A percentile compares a stretch with the other conserved stretches of the same genome.
Evolutionary conservation across 2,329 filamentous ascomycete species (phyloP).

Genomic region (Aspergillus versicolor): DNA sequence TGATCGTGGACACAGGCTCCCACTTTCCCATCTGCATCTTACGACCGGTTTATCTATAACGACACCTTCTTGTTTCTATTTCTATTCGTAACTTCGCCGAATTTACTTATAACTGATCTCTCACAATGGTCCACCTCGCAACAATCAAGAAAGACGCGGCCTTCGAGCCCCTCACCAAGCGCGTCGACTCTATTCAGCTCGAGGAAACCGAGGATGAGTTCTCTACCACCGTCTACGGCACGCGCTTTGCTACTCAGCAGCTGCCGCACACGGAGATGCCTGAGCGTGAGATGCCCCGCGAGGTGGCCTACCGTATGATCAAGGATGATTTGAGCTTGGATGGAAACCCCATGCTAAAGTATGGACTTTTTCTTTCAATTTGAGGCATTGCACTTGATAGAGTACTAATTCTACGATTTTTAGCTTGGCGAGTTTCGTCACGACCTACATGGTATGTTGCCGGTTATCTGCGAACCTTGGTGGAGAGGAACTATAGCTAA

Average conservation of each 20-base stretch:
- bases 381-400: neutral
- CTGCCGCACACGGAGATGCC: conserved; percentile 85
- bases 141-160: conserved; percentile 38
- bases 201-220: conserved; percentile 49
- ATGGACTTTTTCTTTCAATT: conserved; percentile 13
- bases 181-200: conserved; percentile 49
- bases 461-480: neutral
- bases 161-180: conserved; percentile 35
- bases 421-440: conserved; percentile 88
- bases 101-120: neutral
- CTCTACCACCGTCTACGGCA: conserved; percentile 84
- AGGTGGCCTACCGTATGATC: conserved; percentile 95
- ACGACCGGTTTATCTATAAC: neutral
- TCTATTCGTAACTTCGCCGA: neutral
- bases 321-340: conserved; percentile 91
- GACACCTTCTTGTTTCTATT: neutral
- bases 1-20: too few species aligned
- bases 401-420: conserved; percentile 4
- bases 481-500: too few species aligned
- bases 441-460: conserved; percentile 80
- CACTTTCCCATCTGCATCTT: neutral
- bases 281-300: conserved; percentile 82
- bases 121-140: conserved; percentile 44
- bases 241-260: conserved; percentile 75
- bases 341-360: conserved; percentile 78